Percentiles rank a stretch among this genome's conserved stretches.
Evolutionary conservation across 805 yeast genomes (phyloP).

Genomic region (Suhomyces kilbournensis): DNA sequence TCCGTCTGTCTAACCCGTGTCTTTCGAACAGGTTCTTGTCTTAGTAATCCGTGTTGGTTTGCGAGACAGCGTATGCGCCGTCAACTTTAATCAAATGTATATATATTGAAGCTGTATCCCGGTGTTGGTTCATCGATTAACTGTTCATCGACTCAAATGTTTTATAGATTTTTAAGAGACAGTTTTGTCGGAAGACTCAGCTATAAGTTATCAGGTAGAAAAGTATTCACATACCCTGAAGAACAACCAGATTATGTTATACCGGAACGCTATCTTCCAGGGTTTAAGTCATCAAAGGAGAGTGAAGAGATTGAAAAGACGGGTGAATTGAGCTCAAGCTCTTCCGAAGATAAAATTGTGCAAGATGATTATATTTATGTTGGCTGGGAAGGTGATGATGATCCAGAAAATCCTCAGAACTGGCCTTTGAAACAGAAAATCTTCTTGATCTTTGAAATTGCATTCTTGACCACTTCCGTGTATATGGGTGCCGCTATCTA

Average conservation of each 20-base stretch:
- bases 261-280: slow-evolving; percentile 14
- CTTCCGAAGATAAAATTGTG: background rate
- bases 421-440: slow-evolving; percentile 48
- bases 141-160: background rate
- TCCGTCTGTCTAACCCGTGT: background rate
- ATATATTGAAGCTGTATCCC: background rate
- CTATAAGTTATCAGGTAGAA: slow-evolving; percentile 27
- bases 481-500: slow-evolving; percentile 58
- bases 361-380: slow-evolving; percentile 13
- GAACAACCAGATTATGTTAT: slow-evolving; percentile 15
- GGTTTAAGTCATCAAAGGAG: background rate
- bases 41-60: background rate
- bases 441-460: slow-evolving; percentile 36
- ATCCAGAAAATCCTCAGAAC: slow-evolving; percentile 54
- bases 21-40: background rate
- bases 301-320: background rate
- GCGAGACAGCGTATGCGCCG: background rate
- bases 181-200: slow-evolving; percentile 28
- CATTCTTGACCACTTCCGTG: slow-evolving; percentile 46
- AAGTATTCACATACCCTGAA: slow-evolving; percentile 16
- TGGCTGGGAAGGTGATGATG: slow-evolving; percentile 43
- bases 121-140: background rate
- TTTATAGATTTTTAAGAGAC: slow-evolving; percentile 24
- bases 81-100: background rate
- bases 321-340: background rate